phyloP scores from a whole-genome alignment of 1,139 yeast genomes.

The Sugiyamaella xylanicola region DNA sequence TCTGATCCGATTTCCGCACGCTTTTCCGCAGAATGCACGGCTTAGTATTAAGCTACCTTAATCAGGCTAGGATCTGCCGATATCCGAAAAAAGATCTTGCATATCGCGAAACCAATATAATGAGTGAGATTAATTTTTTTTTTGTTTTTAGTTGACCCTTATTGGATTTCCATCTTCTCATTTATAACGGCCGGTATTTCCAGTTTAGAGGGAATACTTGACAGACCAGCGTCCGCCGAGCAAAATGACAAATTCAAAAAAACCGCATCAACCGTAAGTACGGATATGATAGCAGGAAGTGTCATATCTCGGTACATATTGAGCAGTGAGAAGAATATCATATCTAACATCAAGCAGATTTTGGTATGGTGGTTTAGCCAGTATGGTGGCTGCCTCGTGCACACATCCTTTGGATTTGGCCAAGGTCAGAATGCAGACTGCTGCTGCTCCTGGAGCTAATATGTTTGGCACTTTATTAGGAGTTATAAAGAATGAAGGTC shows the following conservation, averaged over 20 bases:
- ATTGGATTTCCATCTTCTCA: neutral
- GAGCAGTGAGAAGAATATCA: too few relatives aligned
- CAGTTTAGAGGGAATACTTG: neutral
- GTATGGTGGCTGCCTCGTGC: constrained; percentile 46
- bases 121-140: constrained; percentile 2
- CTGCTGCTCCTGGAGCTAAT: constrained; percentile 55
- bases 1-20: neutral
- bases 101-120: constrained; percentile 1
- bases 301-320: too few relatives aligned
- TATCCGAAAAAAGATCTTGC: constrained; percentile 8
- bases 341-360: too few relatives aligned
- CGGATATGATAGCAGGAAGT: too few relatives aligned
- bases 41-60: neutral
- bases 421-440: constrained; percentile 77
- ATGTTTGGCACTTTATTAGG: constrained; percentile 61
- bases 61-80: neutral
- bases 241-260: constrained; percentile 17
- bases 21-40: neutral
- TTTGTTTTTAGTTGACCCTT: neutral
- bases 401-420: constrained; percentile 80
- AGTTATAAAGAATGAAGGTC: constrained; percentile 66
- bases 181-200: neutral
- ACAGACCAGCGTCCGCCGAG: neutral
- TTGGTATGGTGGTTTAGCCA: constrained; percentile 58
- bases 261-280: constrained; percentile 33